phyloP scores from a whole-genome alignment of 768 basidiomycete species.

The Hericium rajendrae region DNA sequence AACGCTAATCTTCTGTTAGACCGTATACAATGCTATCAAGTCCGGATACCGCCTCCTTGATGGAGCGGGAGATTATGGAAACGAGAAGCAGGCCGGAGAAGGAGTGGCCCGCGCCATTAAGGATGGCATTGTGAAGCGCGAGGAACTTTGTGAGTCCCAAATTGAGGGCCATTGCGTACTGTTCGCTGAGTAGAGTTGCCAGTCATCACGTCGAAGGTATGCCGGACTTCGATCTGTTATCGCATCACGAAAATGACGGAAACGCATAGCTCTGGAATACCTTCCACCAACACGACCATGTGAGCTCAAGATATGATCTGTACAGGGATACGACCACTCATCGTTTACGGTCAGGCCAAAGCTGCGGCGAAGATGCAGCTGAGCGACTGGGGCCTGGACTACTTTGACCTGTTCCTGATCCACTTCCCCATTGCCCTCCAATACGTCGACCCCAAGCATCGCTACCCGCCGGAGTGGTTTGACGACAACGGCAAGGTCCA shows the following conservation, averaged over 20 bases:
- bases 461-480: conserved; percentile 80
- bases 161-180: no score
- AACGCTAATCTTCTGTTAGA: conserved; percentile 27
- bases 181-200: not conserved
- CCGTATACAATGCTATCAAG: conserved; percentile 81
- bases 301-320: conserved; percentile 22
- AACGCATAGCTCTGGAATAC: conserved; percentile 71
- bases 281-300: conserved; percentile 73
- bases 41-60: conserved; percentile 82
- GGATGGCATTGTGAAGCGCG: conserved; percentile 78
- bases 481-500: conserved; percentile 63
- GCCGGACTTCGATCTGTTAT: conserved; percentile 2
- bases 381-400: conserved; percentile 73
- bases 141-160: conserved; percentile 64
- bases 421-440: conserved; percentile 81
- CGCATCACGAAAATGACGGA: not conserved
- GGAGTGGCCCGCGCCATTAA: conserved; percentile 70
- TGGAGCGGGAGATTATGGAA: conserved; percentile 81
- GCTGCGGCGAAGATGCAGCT: conserved; percentile 54
- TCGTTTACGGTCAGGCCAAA: conserved; percentile 34
- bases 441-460: conserved; percentile 67
- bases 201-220: conserved; percentile 81
- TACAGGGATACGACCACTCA: not conserved
- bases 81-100: conserved; percentile 78
- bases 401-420: conserved; percentile 72